Percentiles rank a stretch among this genome's conserved stretches.
These are phyloP conservation scores for Penicillium sp. DNA, from an alignment of 2,329 filamentous ascomycete species.

Conservation along the genomic window DNA sequence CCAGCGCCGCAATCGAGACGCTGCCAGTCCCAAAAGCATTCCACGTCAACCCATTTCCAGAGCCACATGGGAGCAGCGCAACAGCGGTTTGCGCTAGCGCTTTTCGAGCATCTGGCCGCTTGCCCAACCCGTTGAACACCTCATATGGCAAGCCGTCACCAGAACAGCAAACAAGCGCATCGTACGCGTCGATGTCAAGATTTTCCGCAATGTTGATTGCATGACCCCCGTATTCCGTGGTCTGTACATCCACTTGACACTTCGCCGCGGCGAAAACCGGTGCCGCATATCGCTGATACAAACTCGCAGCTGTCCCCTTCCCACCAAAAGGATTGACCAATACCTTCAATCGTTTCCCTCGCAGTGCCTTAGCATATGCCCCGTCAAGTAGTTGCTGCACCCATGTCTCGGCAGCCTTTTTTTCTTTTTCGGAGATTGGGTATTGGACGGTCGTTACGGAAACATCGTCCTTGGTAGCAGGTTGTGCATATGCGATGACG, in stretches of 20 bases:
- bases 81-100: slow-evolving; percentile 78
- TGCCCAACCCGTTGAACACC: slow-evolving; percentile 88
- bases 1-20: slow-evolving; percentile 73
- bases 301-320: slow-evolving; percentile 70
- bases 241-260: slow-evolving; percentile 71
- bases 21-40: slow-evolving; percentile 82
- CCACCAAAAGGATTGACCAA: slow-evolving; percentile 90
- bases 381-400: slow-evolving; percentile 62
- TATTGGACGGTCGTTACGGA: slow-evolving; percentile 63
- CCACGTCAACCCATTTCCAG: slow-evolving; percentile 89
- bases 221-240: slow-evolving; percentile 71
- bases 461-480: slow-evolving; percentile 59
- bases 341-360: slow-evolving; percentile 77
- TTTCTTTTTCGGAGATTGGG: slow-evolving; percentile 54
- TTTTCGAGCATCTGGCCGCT: slow-evolving; percentile 68
- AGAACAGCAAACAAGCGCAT: slow-evolving; percentile 84
- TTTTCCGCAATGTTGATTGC: slow-evolving; percentile 73
- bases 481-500: slow-evolving; percentile 70
- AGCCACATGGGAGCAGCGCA: slow-evolving; percentile 85
- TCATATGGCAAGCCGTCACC: slow-evolving; percentile 91
- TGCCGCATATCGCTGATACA: slow-evolving; percentile 72
- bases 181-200: slow-evolving; percentile 75
- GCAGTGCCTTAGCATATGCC: slow-evolving; percentile 69
- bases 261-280: slow-evolving; percentile 80
- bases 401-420: slow-evolving; percentile 59